These are phyloP conservation scores for Geum urbanum DNA, from an alignment of 306 rosid species.

Conservation along the genomic window DNA sequence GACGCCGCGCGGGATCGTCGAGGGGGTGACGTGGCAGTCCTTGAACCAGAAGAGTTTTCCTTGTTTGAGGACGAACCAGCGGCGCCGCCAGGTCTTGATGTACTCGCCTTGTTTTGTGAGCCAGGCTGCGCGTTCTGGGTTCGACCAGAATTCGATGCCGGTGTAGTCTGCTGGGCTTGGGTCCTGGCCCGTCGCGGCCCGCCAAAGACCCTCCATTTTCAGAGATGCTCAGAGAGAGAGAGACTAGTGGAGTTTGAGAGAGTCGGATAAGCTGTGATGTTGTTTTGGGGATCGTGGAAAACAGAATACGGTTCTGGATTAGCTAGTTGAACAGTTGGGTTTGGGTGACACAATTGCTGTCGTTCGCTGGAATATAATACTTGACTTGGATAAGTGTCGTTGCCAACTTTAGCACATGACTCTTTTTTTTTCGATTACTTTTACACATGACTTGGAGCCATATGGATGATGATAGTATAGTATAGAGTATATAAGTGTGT, in stretches of 20 bases:
- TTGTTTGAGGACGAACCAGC: constrained; percentile 68
- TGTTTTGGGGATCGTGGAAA: background rate
- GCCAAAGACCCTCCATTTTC: constrained; percentile 60
- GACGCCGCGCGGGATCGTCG: constrained; percentile 59
- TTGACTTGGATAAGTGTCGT: too few species aligned
- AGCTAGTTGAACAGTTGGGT: background rate
- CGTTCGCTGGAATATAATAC: too few species aligned
- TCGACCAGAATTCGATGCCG: constrained; percentile 60
- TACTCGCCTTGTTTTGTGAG: constrained; percentile 67
- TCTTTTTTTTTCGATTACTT: too few species aligned
- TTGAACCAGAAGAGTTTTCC: constrained; percentile 64
- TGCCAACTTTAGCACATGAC: too few species aligned
- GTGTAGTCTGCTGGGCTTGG: constrained; percentile 59
- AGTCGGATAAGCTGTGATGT: background rate
- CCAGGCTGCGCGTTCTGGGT: constrained; percentile 61
- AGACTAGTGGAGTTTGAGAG: background rate
- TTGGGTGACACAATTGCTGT: too few species aligned
- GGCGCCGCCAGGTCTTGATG: constrained; percentile 71
- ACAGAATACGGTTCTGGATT: background rate
- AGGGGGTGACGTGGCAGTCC: constrained; percentile 32
- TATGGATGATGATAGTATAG: too few species aligned
- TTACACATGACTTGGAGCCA: too few species aligned
- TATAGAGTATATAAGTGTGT: too few species aligned
- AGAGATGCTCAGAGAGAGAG: background rate
- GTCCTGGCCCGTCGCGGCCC: constrained; percentile 70